These are phyloP conservation scores for Hypoxylon sp. DNA, from an alignment of 2,329 filamentous ascomycete genomes.

Conservation along the genomic window DNA sequence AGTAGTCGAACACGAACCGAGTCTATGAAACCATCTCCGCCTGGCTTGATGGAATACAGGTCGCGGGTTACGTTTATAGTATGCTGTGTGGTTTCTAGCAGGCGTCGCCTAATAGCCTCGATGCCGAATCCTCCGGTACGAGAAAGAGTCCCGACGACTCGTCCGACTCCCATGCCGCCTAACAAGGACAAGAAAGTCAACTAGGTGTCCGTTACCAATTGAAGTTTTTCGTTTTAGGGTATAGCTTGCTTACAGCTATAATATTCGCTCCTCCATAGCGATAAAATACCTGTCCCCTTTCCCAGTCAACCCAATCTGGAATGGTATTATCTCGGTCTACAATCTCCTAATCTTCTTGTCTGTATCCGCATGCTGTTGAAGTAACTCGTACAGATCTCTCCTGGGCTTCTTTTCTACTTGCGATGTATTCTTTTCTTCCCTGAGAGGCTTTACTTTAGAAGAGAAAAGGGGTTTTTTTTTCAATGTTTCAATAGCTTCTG, in stretches of 20 bases:
- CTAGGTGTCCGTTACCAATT: constrained; percentile 31
- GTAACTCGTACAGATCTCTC: constrained; percentile 74
- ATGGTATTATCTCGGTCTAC: too few relatives aligned
- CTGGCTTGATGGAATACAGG: constrained; percentile 75
- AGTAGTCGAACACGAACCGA: constrained; percentile 78
- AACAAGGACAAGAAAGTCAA: constrained; percentile 72
- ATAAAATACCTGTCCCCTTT: too few relatives aligned
- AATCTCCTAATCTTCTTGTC: too few relatives aligned
- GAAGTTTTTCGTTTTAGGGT: neutral
- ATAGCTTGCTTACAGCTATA: constrained; percentile 62
- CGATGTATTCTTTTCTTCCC: constrained; percentile 38
- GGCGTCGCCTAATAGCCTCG: constrained; percentile 74
- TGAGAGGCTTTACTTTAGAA: too few relatives aligned
- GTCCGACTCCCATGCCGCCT: constrained; percentile 79
- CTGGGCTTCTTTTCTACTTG: constrained; percentile 53
- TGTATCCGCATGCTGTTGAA: too few relatives aligned
- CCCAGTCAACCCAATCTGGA: too few relatives aligned
- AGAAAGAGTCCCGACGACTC: constrained; percentile 80
- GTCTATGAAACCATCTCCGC: constrained; percentile 75
- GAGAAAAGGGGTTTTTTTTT: too few relatives aligned
- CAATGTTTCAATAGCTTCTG: constrained; percentile 70
- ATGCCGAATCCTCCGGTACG: constrained; percentile 81
- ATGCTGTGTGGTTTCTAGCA: constrained; percentile 80
- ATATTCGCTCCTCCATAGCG: constrained; percentile 76
- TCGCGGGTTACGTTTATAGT: constrained; percentile 79